Evolutionary conservation across 345 rosid genomes (phyloP), one percentile per base, ranked within the genome.

Genomic region (Rhizophora mangle): DNA sequence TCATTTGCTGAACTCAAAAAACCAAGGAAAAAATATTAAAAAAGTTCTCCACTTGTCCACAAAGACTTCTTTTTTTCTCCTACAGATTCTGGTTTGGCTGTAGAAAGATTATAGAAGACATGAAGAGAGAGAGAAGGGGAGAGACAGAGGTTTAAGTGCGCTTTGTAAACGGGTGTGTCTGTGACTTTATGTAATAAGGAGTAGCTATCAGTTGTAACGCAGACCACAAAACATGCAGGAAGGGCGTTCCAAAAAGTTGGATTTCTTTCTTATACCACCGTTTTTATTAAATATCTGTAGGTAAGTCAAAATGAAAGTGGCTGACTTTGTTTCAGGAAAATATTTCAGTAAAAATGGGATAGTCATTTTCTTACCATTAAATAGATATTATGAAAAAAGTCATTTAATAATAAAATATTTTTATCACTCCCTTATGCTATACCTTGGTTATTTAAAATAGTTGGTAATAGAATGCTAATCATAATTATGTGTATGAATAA

Each of bases 71-170:
- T 27, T 18, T 58, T 31, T 3, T 46, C 68, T 56, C 43, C 49
- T 29, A n/a, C 65, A 39, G 53, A 52, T 30, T 60, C 59, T 30
- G 3, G 8, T 34, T 39, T 63, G 59, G 63, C 53, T 61, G 68
- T 32, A 67, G 6, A 63, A 8, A 24, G 37, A 63, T n/a, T 6
- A 36, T 22, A 18, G 31, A 60, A 62, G 67, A 11, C 29, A 9
- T 60, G 32, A 15, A 24, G 7, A 52, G 20, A 21, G 55, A 16
- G 72, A 43, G 39, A 18, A 63, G 1, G 53, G 9, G 16, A 11
- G 30, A 47, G 18, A 19, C 61, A 54, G 63, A 24, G 32, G 27
- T 67, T 60, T 68, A 19, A 69, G 82, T 74, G 73, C 60, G 69
- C 31, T 24, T 30, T 59, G 29, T 24, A 24, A 3, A 11, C 15